Base-by-base conservation (phyloP, 805 yeast genomes). In the Pichia phayaonensis region DNA sequence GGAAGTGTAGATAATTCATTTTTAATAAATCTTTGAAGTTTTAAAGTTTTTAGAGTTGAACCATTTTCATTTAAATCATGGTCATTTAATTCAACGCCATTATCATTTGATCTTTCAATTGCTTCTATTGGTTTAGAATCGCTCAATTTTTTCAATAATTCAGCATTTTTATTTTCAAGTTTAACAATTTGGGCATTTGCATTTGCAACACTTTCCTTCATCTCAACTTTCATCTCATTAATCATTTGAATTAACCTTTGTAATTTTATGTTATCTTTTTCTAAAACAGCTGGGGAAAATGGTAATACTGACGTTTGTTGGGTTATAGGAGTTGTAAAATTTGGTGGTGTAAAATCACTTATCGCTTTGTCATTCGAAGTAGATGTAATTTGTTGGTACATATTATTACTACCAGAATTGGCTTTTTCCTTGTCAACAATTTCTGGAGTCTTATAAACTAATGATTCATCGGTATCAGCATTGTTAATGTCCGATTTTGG, bases 171-270 rank as follows among this genome's bases (percentile, higher is more conserved):
- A 15, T 50, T 27, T 52, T 82, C 86, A 36, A 85, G 67, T 21
- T 59, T 58, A 22, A 64, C 64, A 22, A 84, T 80, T 50, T 75
- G 75, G 20, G 72, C 72, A 56, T 81, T 76, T 0, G 90, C 90
- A 46, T 71, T 67, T 46, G 69, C 72, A 54, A 84, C 82, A 55
- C 80, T 83, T 5, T 65, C 64, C 50, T 72, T 73, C 54, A 80
- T 75, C 42, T 72, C 72, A 3, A 56, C 21, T 54, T 72, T 76
- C 48, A 79, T 59, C 13, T 63, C 61, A 24, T 52, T 56, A n/a
- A 67, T 50, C 62, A 61, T 60, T 16, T 46, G 47, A 4, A 60
- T 54, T 59, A 64, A 60, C 22, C 50, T 55, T 27, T 57, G 57
- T 18, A 61, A 48, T 38, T 58, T 59, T 4, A 46, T 42, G 26